Evolutionary conservation across 768 basidiomycete species (phyloP).

Genomic region (Lactifluus volemus): DNA sequence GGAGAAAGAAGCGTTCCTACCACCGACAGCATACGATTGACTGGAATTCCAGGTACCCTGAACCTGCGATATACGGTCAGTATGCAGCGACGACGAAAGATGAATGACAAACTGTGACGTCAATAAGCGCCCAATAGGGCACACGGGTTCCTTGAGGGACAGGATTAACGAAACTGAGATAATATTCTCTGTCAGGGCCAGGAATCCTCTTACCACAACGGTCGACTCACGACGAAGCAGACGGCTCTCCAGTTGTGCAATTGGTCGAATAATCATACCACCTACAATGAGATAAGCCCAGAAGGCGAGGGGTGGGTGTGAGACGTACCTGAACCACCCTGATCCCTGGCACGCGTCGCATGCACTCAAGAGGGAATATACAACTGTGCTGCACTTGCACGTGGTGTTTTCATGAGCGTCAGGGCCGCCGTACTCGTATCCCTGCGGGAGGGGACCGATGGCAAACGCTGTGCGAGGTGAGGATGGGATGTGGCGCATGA

Average conservation of each 20-base stretch:
- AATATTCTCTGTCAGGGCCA: background rate
- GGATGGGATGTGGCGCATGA: background rate
- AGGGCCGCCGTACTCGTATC: too few species aligned
- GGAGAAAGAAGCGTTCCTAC: background rate
- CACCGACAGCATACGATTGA: background rate
- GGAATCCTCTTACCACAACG: too few species aligned
- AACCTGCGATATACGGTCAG: background rate
- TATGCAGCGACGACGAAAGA: too few species aligned
- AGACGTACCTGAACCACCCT: too few species aligned
- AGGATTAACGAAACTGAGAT: background rate
- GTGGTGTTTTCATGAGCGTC: too few species aligned
- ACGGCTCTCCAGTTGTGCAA: background rate
- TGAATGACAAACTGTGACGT: background rate
- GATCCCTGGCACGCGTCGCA: too few species aligned
- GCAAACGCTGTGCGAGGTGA: background rate
- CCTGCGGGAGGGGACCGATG: conserved; percentile 1
- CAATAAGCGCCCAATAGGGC: conserved; percentile 1
- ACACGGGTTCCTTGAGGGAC: conserved; percentile 3
- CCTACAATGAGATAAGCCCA: background rate
- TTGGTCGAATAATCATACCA: background rate
- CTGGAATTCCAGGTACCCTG: background rate
- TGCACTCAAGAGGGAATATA: conserved; percentile 9
- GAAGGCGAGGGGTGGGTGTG: too few species aligned
- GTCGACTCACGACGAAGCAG: background rate
- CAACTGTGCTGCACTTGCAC: conserved; percentile 9